These are phyloP conservation scores for Emergomyces orientalis DNA, from an alignment of 2,329 filamentous ascomycete species.

Conservation along the genomic window DNA sequence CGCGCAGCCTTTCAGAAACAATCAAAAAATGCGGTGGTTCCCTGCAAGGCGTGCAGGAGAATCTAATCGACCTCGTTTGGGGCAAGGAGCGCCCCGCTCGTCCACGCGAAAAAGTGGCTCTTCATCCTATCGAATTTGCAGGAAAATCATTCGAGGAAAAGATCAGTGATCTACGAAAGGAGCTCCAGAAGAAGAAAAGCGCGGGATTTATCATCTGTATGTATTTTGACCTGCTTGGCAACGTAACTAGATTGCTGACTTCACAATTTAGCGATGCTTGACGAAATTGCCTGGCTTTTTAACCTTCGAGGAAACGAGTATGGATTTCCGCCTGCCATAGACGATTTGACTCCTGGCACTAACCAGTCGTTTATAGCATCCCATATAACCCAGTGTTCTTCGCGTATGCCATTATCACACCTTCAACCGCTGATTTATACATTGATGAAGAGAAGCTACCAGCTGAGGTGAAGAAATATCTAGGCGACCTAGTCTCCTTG, in stretches of 20 bases:
- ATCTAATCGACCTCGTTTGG: slow-evolving; percentile 91
- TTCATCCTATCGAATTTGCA: slow-evolving; percentile 62
- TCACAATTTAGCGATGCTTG: slow-evolving; percentile 59
- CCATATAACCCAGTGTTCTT: slow-evolving; percentile 98
- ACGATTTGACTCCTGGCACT: slow-evolving; percentile 8
- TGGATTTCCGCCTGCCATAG: slow-evolving; percentile 16
- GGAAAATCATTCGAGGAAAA: slow-evolving; percentile 79
- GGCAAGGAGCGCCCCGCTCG: slow-evolving; percentile 59
- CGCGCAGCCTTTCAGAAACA: slow-evolving; percentile 69
- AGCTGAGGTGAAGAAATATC: slow-evolving; percentile 57
- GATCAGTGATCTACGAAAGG: slow-evolving; percentile 76
- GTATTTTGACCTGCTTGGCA: slow-evolving; percentile 11
- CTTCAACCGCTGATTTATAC: slow-evolving; percentile 67
- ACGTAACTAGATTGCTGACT: neutral
- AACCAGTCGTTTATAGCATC: slow-evolving; percentile 45
- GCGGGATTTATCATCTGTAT: slow-evolving; percentile 72
- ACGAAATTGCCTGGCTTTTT: slow-evolving; percentile 98
- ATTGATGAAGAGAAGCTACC: slow-evolving; percentile 71
- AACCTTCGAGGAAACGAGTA: slow-evolving; percentile 85
- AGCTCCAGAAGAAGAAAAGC: slow-evolving; percentile 81
- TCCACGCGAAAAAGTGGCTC: slow-evolving; percentile 65
- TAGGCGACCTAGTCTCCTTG: slow-evolving; percentile 60
- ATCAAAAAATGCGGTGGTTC: slow-evolving; percentile 77
- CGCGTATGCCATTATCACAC: slow-evolving; percentile 83
- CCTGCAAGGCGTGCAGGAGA: slow-evolving; percentile 64